Base-by-base conservation (phyloP, 768 basidiomycete species). In the Boletus vermiculosoides region DNA sequence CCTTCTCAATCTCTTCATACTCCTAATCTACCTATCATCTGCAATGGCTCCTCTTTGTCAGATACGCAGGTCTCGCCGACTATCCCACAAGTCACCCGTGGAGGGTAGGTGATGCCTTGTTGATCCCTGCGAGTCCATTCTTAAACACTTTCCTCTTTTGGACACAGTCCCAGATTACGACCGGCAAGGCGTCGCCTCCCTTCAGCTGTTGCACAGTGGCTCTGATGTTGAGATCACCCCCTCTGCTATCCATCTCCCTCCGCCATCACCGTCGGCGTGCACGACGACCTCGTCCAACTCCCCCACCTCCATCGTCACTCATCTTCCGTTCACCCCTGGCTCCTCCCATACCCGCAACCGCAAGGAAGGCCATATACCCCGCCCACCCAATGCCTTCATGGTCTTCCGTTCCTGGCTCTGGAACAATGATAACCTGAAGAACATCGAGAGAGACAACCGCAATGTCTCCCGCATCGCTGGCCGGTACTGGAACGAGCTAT, bases 311-410 rank as follows among this genome's bases (percentile, higher is more conserved):
- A 4, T 66, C 31, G 11, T 61, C 51, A 70, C 70, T 9, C 68
- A 73, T 50, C 62, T 69, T 45, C 60, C 66, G 3, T 66, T 68
- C 50, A 30, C 61, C 2, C 68, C 68, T 22, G 72, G 73, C 31
- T 69, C 74, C n/a, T 75, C 79, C 9, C 79, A 79, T 53, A 70
- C 69, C 0, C 75, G 76, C 54, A 76, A 73, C 60, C 73, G 71
- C 65, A 72, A 68, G 65, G 72, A 66, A 11, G 77, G 76, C 36
- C 85, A 85, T 66, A 81, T 92, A 37, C 85, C 84, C 33, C 85
- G 92, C 15, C 92, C 92, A 2, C 80, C 88, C 54, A 95, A 94
- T 66, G 87, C 91, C 11, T 95, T 93, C 78, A 91, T 93, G 73
- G 76, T 92, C 57, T 93, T 83, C 69, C 85, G 92, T 40, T 90